A percentile compares a stretch with the other conserved stretches of the same genome.
Evolutionary conservation across 2,329 filamentous ascomycete species (phyloP).

Genomic region (Trichoderma breve): DNA sequence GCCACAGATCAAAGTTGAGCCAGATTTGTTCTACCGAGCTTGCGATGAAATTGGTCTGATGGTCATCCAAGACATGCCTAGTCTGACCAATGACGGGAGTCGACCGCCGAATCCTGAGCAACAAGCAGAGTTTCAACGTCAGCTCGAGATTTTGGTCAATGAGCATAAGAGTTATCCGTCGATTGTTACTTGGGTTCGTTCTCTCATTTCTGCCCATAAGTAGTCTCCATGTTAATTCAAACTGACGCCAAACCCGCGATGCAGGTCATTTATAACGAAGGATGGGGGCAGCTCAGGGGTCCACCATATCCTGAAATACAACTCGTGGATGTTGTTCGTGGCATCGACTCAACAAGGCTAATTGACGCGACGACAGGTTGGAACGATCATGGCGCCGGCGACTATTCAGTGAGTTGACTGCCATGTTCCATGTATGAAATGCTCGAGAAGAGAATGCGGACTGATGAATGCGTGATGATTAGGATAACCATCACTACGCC

Average conservation of each 20-base stretch:
- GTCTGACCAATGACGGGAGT: constrained; percentile 42
- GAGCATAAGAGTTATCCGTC: constrained; percentile 64
- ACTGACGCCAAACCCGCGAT: not conserved
- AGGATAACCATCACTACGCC: constrained; percentile 71
- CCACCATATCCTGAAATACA: constrained; percentile 53
- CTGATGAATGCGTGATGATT: not conserved
- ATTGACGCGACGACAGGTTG: constrained; percentile 64
- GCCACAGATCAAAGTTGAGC: constrained; percentile 62
- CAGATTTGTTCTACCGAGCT: constrained; percentile 65
- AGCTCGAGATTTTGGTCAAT: constrained; percentile 59
- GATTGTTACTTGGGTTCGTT: constrained; percentile 60
- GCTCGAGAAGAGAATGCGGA: not conserved
- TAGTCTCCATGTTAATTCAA: not conserved
- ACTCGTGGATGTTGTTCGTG: constrained; percentile 53
- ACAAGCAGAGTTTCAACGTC: constrained; percentile 63
- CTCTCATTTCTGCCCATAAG: not conserved
- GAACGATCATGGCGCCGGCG: constrained; percentile 66
- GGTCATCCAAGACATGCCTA: constrained; percentile 72
- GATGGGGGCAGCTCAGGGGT: constrained; percentile 61
- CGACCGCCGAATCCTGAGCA: constrained; percentile 44
- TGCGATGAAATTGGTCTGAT: constrained; percentile 65
- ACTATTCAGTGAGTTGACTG: constrained; percentile 46
- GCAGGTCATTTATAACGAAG: constrained; percentile 68
- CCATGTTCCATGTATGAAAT: not conserved
- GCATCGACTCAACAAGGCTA: constrained; percentile 62